Evolutionary conservation across 257 asterid genomes (phyloP), one percentile per base, ranked within the genome.

Genomic region (Ilex asprella): DNA sequence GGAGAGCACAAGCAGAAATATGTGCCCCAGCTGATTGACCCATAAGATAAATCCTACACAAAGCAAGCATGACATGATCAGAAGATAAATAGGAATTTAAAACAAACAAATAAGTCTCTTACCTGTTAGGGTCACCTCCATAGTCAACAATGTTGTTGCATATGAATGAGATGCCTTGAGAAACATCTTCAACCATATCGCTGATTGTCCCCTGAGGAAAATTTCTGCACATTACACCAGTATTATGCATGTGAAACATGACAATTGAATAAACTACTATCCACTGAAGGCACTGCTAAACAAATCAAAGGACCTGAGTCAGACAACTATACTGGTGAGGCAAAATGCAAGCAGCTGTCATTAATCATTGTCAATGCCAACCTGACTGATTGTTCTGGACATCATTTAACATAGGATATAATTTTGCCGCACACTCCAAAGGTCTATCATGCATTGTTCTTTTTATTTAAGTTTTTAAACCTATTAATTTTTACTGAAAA

Each of bases 11-110:
- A 3, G 96, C 73, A 58, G 97, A 87, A 70, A 93, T 84, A 76
- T 93, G 99, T 39, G 99, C 99, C 68, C 99, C 99, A 63, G 99
- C 99, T 73, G 99, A 93, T 69, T 93, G 99, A 57, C 99, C 99
- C 95, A 84, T 81, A 53, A 93, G 76, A 78, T 87, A 93, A 39
- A 93, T 82, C 85, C 99, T 93, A 83, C 62, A 71, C 31, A 51
- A 54, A 41, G 7, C 12, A 39, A 12, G 1, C 16, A 46, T 57
- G 27, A 27, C 55, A 65, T 31, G 35, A 10, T 53, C 57, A 21
- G 30, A 53, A 15, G 29, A 53, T 41, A 47, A 51, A 46, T 2
- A 13, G 66, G 44, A 0, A 57, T 59, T 30, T 50, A 51, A 55
- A 13, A 32, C 30, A 12, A 21, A 44, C 7, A 47, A 49, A 44